Conservation (phyloP, 495 filamentous ascomycete genomes). For the Neurospora sp. region DNA sequence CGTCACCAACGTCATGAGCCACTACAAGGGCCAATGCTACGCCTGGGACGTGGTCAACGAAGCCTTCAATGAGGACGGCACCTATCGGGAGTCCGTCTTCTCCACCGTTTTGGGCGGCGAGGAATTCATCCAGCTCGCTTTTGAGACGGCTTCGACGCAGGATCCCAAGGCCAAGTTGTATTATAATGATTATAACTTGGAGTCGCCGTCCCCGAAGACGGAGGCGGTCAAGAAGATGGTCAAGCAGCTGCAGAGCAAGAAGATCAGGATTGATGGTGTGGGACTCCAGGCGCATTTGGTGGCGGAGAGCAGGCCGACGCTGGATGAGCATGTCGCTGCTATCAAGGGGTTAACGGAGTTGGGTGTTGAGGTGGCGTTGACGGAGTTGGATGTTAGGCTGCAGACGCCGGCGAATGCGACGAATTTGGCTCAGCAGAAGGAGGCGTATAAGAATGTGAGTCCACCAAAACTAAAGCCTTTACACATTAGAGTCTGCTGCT, state of each 20-base stretch:
- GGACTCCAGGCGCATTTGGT: slow-evolving; percentile 50
- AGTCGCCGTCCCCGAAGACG: too few relatives aligned
- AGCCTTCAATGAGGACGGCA: slow-evolving; percentile 54
- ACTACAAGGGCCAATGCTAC: slow-evolving; percentile 45
- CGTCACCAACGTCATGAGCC: slow-evolving; percentile 39
- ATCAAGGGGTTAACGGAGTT: slow-evolving; percentile 34
- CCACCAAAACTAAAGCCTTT: too few relatives aligned
- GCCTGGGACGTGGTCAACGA: slow-evolving; percentile 59
- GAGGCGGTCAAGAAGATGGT: slow-evolving; percentile 13
- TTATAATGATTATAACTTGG: slow-evolving; percentile 61
- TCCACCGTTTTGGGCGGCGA: slow-evolving; percentile 41
- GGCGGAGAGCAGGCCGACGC: slow-evolving; percentile 35
- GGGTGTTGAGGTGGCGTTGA: slow-evolving; percentile 45
- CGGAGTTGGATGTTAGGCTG: slow-evolving; percentile 50
- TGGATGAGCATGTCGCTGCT: slow-evolving; percentile 31
- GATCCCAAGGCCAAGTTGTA: slow-evolving; percentile 53
- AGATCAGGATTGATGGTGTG: slow-evolving; percentile 33
- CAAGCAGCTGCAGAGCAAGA: slow-evolving; percentile 32
- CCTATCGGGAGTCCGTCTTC: slow-evolving; percentile 43
- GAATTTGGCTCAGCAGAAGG: slow-evolving; percentile 44
- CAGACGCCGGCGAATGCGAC: slow-evolving; percentile 30
- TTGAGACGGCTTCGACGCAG: slow-evolving; percentile 36
- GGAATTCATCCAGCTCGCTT: slow-evolving; percentile 47
- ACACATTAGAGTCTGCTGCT: too few relatives aligned
- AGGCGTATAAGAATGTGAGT: slow-evolving; percentile 40